Percentiles rank a stretch among this genome's conserved stretches.
phyloP scores from a whole-genome alignment of 2,329 filamentous ascomycete genomes.

The Paraphaeosphaeria sporulosa region DNA sequence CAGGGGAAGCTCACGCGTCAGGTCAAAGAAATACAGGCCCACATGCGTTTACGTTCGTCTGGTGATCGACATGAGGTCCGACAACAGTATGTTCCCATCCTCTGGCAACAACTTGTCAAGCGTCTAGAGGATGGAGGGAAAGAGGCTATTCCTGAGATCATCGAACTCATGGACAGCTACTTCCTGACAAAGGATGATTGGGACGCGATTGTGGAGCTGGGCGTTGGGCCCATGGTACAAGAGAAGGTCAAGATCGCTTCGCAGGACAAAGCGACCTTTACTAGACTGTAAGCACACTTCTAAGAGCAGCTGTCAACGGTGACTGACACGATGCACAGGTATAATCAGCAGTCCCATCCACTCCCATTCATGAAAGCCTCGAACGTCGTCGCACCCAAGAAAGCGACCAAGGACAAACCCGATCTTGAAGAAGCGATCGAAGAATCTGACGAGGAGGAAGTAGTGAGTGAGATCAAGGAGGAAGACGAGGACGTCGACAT shows the following conservation, averaged over 20 bases:
- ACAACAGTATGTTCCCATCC: constrained; percentile 88
- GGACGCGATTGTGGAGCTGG: constrained; percentile 89
- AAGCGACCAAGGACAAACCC: constrained; percentile 75
- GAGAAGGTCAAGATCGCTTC: constrained; percentile 78
- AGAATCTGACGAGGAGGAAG: constrained; percentile 75
- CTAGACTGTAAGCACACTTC: constrained; percentile 72
- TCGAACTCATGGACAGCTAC: constrained; percentile 96
- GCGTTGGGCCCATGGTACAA: constrained; percentile 83
- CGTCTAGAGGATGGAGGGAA: constrained; percentile 80
- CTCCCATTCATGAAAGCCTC: constrained; percentile 96
- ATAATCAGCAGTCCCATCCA: constrained; percentile 86
- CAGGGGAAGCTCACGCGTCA: constrained; percentile 74
- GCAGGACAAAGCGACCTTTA: constrained; percentile 89
- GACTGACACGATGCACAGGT: constrained; percentile 59
- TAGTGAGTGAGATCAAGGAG: constrained; percentile 57
- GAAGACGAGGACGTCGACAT: constrained; percentile 82
- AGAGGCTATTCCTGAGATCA: constrained; percentile 81
- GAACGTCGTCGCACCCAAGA: constrained; percentile 76
- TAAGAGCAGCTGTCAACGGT: neutral
- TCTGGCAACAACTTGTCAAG: constrained; percentile 83
- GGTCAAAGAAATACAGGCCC: constrained; percentile 92
- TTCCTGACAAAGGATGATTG: constrained; percentile 95
- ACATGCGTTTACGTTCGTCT: constrained; percentile 91
- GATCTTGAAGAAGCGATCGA: constrained; percentile 97
- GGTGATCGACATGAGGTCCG: constrained; percentile 93